Base-by-base conservation (phyloP, 352 stramenopile genomes). In the Labyrinthula sp. region DNA sequence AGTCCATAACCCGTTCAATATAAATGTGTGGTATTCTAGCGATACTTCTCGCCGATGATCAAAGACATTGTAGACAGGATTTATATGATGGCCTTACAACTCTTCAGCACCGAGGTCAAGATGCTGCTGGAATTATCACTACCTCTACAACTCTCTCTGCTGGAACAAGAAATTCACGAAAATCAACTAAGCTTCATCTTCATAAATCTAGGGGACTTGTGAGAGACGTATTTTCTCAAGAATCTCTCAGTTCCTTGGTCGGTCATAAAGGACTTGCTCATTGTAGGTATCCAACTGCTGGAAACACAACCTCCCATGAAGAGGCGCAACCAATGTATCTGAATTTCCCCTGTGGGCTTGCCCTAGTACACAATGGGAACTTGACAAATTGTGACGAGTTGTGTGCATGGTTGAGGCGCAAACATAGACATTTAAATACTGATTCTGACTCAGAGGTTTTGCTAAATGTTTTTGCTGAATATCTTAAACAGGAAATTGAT, bases 241-340 rank as follows among this genome's bases (percentile, higher is more conserved):
- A 93, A 65, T 79, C 94, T 68, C 95, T 97, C 81, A 56, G 88
- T 2, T 77, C 82, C 37, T 67, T 99, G 45, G 67, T 68, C 14
- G 89, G 89, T 15, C 79, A 88, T 57, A 81, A 94, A 58, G 90
- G 89, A 40, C 79, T 99, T 23, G 90, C 83, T 30, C 90, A 99
- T 63, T 86, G 79, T 48, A 79, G 90, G 27, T 99, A 99, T 67
- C 89, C 90, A 18, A 99, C 12, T 33, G 28, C 43, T 31, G 54
- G 45, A 1, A 56, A 56, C 18, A 41, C 40, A 12, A 36, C 30
- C 3, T 45, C 34, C 10, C 14, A 22, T 25, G 38, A 38, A 3
- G 78, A 93, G 59, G 79, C 81, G 34, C 83, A 94, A 67, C 90
- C 90, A 10, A 88, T 99, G 55, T 99, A 97, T 72, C 95, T 86